These are phyloP conservation scores for Teratosphaeria gauchensis DNA, from an alignment of 2,329 filamentous ascomycete genomes.

Conservation along the genomic window DNA sequence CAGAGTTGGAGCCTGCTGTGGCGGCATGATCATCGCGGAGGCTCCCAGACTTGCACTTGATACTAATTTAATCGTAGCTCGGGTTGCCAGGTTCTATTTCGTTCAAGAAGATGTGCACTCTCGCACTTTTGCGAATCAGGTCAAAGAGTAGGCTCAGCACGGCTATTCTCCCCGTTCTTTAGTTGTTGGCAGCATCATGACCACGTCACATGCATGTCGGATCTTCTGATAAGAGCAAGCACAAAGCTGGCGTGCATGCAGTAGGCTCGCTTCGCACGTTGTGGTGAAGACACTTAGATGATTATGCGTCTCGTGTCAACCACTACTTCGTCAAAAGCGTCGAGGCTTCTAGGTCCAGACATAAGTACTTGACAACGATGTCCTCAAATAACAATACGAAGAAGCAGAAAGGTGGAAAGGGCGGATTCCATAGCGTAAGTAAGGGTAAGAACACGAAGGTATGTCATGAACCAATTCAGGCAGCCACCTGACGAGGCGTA, in stretches of 20 bases:
- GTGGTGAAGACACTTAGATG: neutral
- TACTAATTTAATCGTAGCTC: too few relatives aligned
- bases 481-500: neutral
- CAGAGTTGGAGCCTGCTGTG: neutral
- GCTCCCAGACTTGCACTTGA: neutral
- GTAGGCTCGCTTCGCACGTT: neutral
- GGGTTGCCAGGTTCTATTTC: too few relatives aligned
- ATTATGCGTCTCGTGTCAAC: neutral
- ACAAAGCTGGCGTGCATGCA: neutral
- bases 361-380: neutral
- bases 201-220: neutral
- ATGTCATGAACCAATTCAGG: neutral
- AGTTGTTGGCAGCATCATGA: neutral
- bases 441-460: neutral
- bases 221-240: neutral
- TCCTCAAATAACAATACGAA: neutral
- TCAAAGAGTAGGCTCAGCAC: neutral
- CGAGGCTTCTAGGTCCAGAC: neutral
- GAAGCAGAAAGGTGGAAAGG: neutral
- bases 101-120: neutral
- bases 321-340: neutral
- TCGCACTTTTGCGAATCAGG: neutral
- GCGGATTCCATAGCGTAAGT: neutral
- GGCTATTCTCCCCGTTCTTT: neutral
- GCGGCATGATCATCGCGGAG: neutral